phyloP scores from a whole-genome alignment of 2,329 filamentous ascomycete genomes.

The Trichophyton equinum region DNA sequence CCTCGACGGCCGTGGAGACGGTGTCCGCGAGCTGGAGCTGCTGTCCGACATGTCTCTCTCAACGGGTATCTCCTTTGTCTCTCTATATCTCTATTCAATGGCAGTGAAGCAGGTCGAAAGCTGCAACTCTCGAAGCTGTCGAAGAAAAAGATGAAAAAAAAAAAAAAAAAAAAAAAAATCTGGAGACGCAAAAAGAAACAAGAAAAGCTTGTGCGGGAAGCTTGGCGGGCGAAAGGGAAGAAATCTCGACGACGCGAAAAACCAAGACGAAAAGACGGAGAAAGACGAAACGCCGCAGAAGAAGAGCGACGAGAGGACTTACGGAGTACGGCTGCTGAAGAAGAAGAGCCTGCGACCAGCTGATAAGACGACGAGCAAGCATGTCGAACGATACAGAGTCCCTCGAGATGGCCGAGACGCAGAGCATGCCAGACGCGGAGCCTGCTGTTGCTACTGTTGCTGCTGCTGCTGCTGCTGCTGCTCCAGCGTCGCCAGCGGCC shows the following conservation, averaged over 20 bases:
- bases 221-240: neutral
- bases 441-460: neutral
- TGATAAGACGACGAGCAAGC: neutral
- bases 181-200: neutral
- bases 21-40: neutral
- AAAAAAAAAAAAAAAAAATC: neutral
- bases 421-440: conserved; percentile 20
- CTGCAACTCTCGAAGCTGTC: neutral
- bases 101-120: neutral
- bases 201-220: neutral
- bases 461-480: neutral
- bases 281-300: neutral
- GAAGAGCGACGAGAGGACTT: too few relatives aligned
- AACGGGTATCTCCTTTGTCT: neutral
- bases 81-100: neutral
- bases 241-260: neutral
- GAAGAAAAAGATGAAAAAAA: neutral
- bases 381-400: conserved; percentile 25
- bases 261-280: neutral
- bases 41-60: conserved; percentile 2
- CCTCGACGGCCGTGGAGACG: conserved; percentile 7
- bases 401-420: conserved; percentile 17
- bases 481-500: conserved; percentile 24
- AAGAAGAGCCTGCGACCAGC: neutral
- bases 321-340: neutral